Evolutionary conservation across 2,329 filamentous ascomycete genomes (phyloP), one percentile per base, ranked within the genome.

Genomic region (Chaetoscypha palmicola): DNA sequence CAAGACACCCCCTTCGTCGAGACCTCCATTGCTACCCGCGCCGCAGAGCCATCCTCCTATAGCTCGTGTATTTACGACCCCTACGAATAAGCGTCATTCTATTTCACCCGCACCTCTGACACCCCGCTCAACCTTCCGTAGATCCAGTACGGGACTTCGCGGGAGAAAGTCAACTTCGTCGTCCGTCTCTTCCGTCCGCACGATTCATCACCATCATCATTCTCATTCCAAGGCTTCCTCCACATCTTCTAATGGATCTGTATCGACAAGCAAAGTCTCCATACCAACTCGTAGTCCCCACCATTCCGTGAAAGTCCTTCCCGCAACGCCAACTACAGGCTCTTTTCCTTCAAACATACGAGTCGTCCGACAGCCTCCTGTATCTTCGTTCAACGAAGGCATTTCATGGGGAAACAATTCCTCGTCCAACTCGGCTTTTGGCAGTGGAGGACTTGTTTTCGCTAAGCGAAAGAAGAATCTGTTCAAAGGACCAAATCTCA

Each of bases 141-240:
- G 89, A 26, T 80, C 87, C 2, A 94, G 88, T 4, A 79, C 76
- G 33, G 90, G 91, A 22, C 74, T 97, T 34, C 79, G 90, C 21
- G 91, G 92, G 28, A 80, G 92, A 48, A 97, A 97, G 63, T 97
- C 91, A 1, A 98, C 92, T 0, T 96, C 89, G 0, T 95, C 89
- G 0, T 97, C 90, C 0, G 81, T 98, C 12, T 96, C 89, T 1
- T 95, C 89, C 0, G 83, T 98, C 45, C 83, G 92, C 46, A 94
- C 86, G 34, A 88, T 97, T 60, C 89, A 91, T 58, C 86, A 90
- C 54, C 83, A 88, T 52, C 81, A 83, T 41, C 86, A 92, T 61
- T 82, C 83, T 1, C 91, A 96, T 63, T 95, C 89, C 17, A 97
- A 97, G 65, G 89, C 92, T 0, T 94, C 87, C 0, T 96, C 89